Conservation (phyloP, 2,329 filamentous ascomycete genomes). For the Penicillium rolfsii region DNA sequence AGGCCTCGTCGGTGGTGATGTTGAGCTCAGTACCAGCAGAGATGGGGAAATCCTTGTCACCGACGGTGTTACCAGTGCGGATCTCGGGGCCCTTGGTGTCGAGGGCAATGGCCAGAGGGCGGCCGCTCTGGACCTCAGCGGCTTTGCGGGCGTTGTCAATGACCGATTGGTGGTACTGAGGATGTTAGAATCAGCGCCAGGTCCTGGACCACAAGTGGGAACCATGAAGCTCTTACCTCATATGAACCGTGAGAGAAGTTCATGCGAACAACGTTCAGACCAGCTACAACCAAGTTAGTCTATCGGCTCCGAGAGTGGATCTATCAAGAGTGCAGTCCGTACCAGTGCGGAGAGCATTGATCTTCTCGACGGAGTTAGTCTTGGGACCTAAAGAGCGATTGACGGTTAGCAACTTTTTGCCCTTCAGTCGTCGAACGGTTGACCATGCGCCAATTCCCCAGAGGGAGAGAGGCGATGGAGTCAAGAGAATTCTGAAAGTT, state of each 20-base stretch:
- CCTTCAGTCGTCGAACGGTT: background rate
- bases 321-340: constrained; percentile 19
- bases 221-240: constrained; percentile 54
- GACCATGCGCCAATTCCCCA: background rate
- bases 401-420: constrained; percentile 28
- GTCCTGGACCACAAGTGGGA: constrained; percentile 1
- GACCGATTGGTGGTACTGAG: constrained; percentile 91
- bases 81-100: constrained; percentile 86
- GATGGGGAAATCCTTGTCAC: constrained; percentile 78
- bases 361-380: constrained; percentile 96
- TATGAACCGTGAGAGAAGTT: constrained; percentile 97
- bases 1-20: constrained; percentile 95
- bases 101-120: constrained; percentile 93
- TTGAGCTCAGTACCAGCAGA: constrained; percentile 81
- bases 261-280: constrained; percentile 99
- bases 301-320: constrained; percentile 16
- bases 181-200: constrained; percentile 20
- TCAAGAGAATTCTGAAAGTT: background rate
- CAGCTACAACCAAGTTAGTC: constrained; percentile 55
- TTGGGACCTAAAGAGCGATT: constrained; percentile 68
- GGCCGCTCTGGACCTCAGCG: constrained; percentile 74
- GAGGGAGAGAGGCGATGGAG: background rate
- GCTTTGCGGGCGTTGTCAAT: constrained; percentile 93
- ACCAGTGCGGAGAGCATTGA: constrained; percentile 85
- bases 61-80: constrained; percentile 74